Base-by-base conservation (phyloP, 1,284 basidiomycete species). In the Neonothopanus nambi region DNA sequence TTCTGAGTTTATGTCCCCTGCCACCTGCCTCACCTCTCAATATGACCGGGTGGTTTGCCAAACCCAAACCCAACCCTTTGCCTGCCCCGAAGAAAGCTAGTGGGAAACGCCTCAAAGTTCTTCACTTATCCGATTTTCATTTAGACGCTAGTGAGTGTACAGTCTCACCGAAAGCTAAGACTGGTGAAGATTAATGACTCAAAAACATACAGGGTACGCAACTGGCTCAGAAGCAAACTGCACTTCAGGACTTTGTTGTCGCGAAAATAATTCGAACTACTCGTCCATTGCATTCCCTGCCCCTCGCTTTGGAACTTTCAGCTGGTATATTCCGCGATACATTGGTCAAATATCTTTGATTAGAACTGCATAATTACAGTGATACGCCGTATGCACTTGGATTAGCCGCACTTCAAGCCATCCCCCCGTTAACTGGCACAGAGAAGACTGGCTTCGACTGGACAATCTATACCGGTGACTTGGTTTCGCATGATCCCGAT, bases 51-150 rank as follows among this genome's bases (percentile, higher is more conserved):
- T 33, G 30, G 30, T 85, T 86, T 67, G 69, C 76, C 23, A 85
- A 81, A 62, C 85, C 85, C 3, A 91, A 90, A 63, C 88, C 88
- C 0, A 71, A 77, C 44, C 84, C 87, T 11, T 75, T 85, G 4
- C 83, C 81, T 18, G 56, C 71, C 11, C 72, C 75, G 0, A 83
- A 77, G 65, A 71, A 75, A 63, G 75, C 78, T 12, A 87, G 81
- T 42, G 87, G 86, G 9, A 71, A 85, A 61, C 75, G 81, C 43
- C 69, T 92, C 38, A 89, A 87, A 62, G 84, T 92, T 1, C 69
- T 92, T 43, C 91, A 93, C 63, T 60, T 91, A 13, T 90, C 87
- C 0, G 90, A 93, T 62, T 74, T 90, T 55, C 91, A 93, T 67
- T 70, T 93, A 48, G 91, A 93, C 64, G 83, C 90, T 43, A 76